Percentiles rank a stretch among this genome's conserved stretches.
phyloP scores from a whole-genome alignment of 768 basidiomycete species.

The Lactarius indigo region DNA sequence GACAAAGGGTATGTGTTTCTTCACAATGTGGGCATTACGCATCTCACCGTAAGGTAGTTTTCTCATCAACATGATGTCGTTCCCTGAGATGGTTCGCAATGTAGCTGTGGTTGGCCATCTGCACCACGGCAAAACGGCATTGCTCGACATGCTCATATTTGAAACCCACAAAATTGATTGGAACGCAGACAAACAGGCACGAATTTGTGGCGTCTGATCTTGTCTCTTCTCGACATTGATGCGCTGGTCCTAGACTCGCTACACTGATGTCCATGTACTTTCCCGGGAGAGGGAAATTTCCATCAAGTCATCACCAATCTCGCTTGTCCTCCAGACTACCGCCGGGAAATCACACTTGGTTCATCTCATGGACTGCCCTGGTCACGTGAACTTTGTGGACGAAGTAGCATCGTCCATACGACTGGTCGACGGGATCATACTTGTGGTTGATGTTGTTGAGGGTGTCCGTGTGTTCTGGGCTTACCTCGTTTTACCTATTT shows the following conservation, averaged over 20 bases:
- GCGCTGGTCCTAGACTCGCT: conserved; percentile 60
- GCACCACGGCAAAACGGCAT: conserved; percentile 96
- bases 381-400: conserved; percentile 98
- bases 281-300: conserved; percentile 89
- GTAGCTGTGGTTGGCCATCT: conserved; percentile 95
- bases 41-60: conserved; percentile 53
- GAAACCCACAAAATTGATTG: conserved; percentile 95
- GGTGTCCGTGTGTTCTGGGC: conserved; percentile 52
- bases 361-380: conserved; percentile 95
- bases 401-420: conserved; percentile 89
- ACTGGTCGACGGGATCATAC: conserved; percentile 82
- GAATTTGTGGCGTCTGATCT: neutral
- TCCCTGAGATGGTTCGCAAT: conserved; percentile 94
- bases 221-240: conserved; percentile 16
- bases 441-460: conserved; percentile 98
- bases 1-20: conserved; percentile 77
- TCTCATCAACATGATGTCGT: conserved; percentile 83
- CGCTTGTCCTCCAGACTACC: conserved; percentile 79
- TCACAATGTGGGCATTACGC: neutral
- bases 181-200: conserved; percentile 81
- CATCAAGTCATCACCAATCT: conserved; percentile 96
- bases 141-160: conserved; percentile 96
- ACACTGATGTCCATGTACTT: conserved; percentile 93
- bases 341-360: conserved; percentile 90
- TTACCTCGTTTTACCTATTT: conserved; percentile 15